These are phyloP conservation scores for Backusella australiensis DNA, from an alignment of 192 early-diverging fungal genomes.

Conservation along the genomic window DNA sequence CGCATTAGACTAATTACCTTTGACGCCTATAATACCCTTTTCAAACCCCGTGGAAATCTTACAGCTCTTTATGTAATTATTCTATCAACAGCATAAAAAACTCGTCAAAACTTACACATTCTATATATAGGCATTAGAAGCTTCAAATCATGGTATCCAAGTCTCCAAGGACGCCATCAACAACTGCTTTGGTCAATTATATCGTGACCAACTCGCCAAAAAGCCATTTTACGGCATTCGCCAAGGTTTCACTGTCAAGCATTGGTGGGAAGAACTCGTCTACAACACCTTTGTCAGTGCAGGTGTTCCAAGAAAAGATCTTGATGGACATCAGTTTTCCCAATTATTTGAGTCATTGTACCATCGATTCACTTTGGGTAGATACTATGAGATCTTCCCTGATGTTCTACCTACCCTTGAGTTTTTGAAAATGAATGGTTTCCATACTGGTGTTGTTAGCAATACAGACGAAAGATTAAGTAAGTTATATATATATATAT, in stretches of 20 bases:
- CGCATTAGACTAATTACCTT: slow-evolving; percentile 51
- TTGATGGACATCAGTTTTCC: slow-evolving; percentile 9
- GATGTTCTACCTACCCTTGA: slow-evolving; percentile 46
- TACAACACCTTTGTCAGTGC: slow-evolving; percentile 40
- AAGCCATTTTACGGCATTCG: slow-evolving; percentile 53
- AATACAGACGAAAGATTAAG: slow-evolving; percentile 59
- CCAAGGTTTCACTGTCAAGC: slow-evolving; percentile 34
- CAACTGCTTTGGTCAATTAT: slow-evolving; percentile 35
- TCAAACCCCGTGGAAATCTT: slow-evolving; percentile 38
- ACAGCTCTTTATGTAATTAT: slow-evolving; percentile 32
- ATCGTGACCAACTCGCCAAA: slow-evolving; percentile 29
- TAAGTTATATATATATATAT: too few species aligned
- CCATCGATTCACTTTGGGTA: slow-evolving; percentile 39
- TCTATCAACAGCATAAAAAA: background rate
- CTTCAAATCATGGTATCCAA: slow-evolving; percentile 38
- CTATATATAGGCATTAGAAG: slow-evolving; percentile 28
- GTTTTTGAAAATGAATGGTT: slow-evolving; percentile 37
- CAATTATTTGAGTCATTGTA: slow-evolving; percentile 37
- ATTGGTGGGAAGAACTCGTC: slow-evolving; percentile 53
- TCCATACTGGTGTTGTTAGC: slow-evolving; percentile 54
- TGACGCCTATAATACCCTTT: slow-evolving; percentile 59
- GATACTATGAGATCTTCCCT: slow-evolving; percentile 49
- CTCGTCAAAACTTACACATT: background rate
- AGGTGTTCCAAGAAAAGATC: slow-evolving; percentile 30
- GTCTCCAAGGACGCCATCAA: slow-evolving; percentile 30